Evolutionary conservation across 768 basidiomycete species (phyloP).

Genomic region (Suillus occidentalis): DNA sequence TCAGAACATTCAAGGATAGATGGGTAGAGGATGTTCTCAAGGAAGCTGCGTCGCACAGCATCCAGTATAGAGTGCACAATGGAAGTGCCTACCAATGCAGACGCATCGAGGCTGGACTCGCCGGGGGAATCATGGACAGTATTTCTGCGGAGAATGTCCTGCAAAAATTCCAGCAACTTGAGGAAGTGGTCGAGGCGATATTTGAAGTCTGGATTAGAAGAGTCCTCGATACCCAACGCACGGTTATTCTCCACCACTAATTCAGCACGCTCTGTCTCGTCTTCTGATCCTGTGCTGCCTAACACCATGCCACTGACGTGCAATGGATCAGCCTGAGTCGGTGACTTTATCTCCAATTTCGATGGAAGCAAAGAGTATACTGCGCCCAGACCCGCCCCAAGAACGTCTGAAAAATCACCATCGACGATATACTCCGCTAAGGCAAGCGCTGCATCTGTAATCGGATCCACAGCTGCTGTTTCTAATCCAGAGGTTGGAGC

Average conservation of each 20-base stretch:
- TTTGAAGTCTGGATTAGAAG: conserved; percentile 73
- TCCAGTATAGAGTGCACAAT: conserved; percentile 84
- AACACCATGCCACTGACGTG: conserved; percentile 66
- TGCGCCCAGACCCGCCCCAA: conserved; percentile 89
- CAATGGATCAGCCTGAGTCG: conserved; percentile 37
- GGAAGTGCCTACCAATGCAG: conserved; percentile 70
- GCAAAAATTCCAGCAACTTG: conserved; percentile 86
- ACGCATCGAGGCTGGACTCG: conserved; percentile 48
- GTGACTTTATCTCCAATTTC: conserved; percentile 72
- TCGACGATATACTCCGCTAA: conserved; percentile 92
- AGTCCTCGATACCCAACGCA: conserved; percentile 73
- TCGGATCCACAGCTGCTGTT: conserved; percentile 51
- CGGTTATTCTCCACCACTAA: conserved; percentile 50
- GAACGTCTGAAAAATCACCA: conserved; percentile 97
- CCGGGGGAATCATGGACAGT: conserved; percentile 34
- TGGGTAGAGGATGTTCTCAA: conserved; percentile 92
- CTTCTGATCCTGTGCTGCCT: conserved; percentile 59
- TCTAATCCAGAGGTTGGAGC: conserved; percentile 24
- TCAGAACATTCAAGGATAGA: conserved; percentile 93
- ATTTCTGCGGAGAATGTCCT: conserved; percentile 82
- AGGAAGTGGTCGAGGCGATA: conserved; percentile 84
- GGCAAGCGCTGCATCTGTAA: conserved; percentile 82
- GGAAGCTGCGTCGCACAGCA: conserved; percentile 80
- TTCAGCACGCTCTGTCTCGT: conserved; percentile 53
- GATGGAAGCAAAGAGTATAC: conserved; percentile 90